phyloP scores from a whole-genome alignment of 140 eudicot species.

The Stevia rebaudiana region DNA sequence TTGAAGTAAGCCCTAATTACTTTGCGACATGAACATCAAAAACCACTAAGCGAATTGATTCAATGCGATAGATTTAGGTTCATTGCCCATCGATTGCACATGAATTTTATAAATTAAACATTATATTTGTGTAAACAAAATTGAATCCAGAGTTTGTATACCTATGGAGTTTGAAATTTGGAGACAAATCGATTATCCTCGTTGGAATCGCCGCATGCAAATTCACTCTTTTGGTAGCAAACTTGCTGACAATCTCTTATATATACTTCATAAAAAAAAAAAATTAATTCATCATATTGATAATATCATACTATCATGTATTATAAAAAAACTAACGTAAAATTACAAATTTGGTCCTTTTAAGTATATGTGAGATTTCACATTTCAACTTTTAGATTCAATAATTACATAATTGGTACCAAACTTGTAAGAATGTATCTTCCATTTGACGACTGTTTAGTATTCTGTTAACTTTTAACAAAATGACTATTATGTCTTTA shows the following conservation, averaged over 20 bases:
- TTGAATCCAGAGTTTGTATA: background rate
- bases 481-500: no score
- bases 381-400: no score
- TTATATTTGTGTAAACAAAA: background rate
- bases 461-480: no score
- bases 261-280: no score
- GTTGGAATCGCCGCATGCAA: slow-evolving; percentile 23
- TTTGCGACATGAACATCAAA: slow-evolving; percentile 10
- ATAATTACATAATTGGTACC: no score
- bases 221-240: background rate
- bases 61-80: background rate
- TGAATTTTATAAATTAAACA: background rate
- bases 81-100: background rate
- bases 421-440: no score
- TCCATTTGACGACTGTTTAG: no score
- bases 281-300: no score
- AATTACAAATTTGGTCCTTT: no score
- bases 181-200: slow-evolving; percentile 1
- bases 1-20: slow-evolving; percentile 5
- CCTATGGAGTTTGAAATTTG: slow-evolving; percentile 11
- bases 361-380: no score
- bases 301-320: no score
- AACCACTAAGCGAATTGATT: background rate
- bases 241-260: background rate
- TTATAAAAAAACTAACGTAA: no score